Evolutionary conservation across 2,329 filamentous ascomycete species (phyloP).

Genomic region (Chrysoporthe puriensis): DNA sequence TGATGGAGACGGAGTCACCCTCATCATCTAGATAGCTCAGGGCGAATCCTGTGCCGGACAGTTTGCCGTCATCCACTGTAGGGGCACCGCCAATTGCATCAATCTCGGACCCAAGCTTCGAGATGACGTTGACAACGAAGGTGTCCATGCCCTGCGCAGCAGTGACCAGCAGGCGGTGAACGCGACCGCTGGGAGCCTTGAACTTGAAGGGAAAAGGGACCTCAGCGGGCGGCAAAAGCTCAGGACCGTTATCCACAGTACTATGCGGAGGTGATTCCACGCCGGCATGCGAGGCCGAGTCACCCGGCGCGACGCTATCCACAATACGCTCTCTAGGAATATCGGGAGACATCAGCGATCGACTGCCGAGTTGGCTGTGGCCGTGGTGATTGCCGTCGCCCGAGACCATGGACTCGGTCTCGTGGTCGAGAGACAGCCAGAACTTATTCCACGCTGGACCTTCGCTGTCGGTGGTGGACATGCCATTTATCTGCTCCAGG

Average conservation of each 20-base stretch:
- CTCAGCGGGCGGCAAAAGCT: conserved; percentile 69
- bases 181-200: conserved; percentile 92
- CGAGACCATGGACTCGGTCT: conserved; percentile 95
- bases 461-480: conserved; percentile 85
- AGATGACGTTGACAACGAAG: conserved; percentile 75
- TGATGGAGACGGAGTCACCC: conserved; percentile 95
- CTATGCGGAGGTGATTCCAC: conserved; percentile 77
- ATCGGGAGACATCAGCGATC: conserved; percentile 84
- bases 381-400: conserved; percentile 78
- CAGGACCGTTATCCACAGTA: conserved; percentile 50
- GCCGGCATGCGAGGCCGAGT: conserved; percentile 92
- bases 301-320: conserved; percentile 87
- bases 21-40: conserved; percentile 97
- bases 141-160: conserved; percentile 80
- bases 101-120: conserved; percentile 83
- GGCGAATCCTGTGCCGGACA: conserved; percentile 80
- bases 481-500: conserved; percentile 95
- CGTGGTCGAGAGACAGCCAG: conserved; percentile 93
- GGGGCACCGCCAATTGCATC: conserved; percentile 83
- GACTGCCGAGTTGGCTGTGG: conserved; percentile 66
- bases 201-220: conserved; percentile 97
- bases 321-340: conserved; percentile 69
- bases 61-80: conserved; percentile 75
- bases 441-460: conserved; percentile 99
- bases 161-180: conserved; percentile 86